Evolutionary conservation across 345 rosid species (phyloP).

Genomic region (Lepidium aucheri): DNA sequence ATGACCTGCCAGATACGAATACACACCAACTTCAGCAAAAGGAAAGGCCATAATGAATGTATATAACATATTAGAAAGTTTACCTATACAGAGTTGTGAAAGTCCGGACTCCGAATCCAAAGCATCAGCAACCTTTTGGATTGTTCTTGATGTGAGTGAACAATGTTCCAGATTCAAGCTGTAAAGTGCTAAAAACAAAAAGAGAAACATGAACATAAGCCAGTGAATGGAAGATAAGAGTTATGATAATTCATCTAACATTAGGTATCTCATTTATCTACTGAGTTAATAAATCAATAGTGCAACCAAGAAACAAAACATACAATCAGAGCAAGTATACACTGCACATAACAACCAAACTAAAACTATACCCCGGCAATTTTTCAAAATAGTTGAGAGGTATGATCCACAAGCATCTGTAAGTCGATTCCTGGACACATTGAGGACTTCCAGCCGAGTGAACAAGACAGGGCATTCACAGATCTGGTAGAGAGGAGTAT

Average conservation of each 20-base stretch:
- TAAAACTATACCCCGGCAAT: constrained; percentile 54
- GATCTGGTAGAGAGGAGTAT: constrained; percentile 43
- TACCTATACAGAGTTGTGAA: constrained; percentile 76
- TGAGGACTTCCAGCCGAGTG: constrained; percentile 78
- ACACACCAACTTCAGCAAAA: constrained; percentile 7
- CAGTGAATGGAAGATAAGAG: not conserved
- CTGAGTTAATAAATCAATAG: not conserved
- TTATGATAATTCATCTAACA: not conserved
- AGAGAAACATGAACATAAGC: constrained; percentile 1
- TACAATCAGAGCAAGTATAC: constrained; percentile 1
- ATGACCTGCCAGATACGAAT: constrained; percentile 42
- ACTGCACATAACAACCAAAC: not conserved
- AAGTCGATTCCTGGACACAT: constrained; percentile 86
- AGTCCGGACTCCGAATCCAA: constrained; percentile 49
- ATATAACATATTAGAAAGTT: constrained; percentile 7
- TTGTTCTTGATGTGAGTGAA: constrained; percentile 76
- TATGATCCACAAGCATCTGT: constrained; percentile 97
- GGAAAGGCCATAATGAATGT: not conserved
- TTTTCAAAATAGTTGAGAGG: constrained; percentile 75
- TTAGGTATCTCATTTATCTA: not conserved
- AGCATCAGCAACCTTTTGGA: constrained; percentile 66
- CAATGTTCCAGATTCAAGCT: constrained; percentile 76
- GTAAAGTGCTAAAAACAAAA: constrained; percentile 54
- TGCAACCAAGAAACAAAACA: constrained; percentile 1
- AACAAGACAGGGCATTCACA: constrained; percentile 87